These are phyloP conservation scores for Microdochium nivale DNA, from an alignment of 2,329 filamentous ascomycete genomes.

Conservation along the genomic window DNA sequence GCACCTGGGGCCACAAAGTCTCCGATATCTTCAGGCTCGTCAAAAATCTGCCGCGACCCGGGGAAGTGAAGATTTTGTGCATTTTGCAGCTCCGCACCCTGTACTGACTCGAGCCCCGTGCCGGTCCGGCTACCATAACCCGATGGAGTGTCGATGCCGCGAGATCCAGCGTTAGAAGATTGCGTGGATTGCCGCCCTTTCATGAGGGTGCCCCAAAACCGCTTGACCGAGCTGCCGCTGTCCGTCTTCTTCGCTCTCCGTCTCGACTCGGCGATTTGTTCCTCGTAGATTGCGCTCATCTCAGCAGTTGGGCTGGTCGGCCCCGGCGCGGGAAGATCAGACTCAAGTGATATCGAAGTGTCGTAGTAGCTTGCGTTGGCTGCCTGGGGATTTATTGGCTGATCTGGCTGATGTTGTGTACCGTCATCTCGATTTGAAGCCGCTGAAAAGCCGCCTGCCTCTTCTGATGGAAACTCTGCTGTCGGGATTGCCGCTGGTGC, in stretches of 20 bases:
- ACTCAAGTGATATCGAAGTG: conserved; percentile 21
- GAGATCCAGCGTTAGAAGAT: background rate
- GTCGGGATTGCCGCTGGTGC: background rate
- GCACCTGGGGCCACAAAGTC: background rate
- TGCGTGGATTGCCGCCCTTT: background rate
- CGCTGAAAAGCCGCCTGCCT: background rate
- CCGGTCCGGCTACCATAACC: background rate
- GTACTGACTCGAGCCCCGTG: background rate
- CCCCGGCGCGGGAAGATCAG: conserved; percentile 14
- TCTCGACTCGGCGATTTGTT: conserved; percentile 18
- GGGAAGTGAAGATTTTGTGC: background rate
- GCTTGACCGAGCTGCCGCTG: background rate
- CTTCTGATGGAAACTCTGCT: background rate
- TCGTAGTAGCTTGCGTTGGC: conserved; percentile 24
- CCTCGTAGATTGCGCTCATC: conserved; percentile 21
- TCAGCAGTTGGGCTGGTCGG: conserved; percentile 15
- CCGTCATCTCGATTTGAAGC: conserved; percentile 19
- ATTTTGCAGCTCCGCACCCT: background rate
- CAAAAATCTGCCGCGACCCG: background rate
- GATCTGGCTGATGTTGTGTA: conserved; percentile 19
- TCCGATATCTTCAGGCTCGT: background rate
- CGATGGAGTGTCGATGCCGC: background rate
- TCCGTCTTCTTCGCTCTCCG: conserved; percentile 1
- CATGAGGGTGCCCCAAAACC: background rate
- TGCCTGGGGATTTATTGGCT: conserved; percentile 13